Base-by-base conservation (phyloP, 2,329 filamentous ascomycete genomes). In the Neonectria magnoliae region DNA sequence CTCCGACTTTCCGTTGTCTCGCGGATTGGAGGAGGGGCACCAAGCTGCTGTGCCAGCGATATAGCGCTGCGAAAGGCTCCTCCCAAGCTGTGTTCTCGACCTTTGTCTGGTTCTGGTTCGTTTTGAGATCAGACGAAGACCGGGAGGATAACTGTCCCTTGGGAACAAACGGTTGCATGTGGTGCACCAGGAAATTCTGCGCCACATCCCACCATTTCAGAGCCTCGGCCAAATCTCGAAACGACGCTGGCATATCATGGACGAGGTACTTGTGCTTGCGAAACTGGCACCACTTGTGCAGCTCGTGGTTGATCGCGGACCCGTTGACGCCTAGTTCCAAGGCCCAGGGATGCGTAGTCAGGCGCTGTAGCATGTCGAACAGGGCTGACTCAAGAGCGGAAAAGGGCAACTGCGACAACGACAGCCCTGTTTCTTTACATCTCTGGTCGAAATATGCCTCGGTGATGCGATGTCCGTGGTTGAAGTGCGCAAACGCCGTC, bases 271-370 rank as follows among this genome's bases (percentile, higher is more conserved):
- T 61, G 13, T 70, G 64, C 14, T 53, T 60, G 9, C 38, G 57
- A n/a, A 10, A 51, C 10, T n/a, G 57, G 45, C 47, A 60, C 25
- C 54, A 50, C 22, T 44, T 56, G n/a, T 58, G 47, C 7, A 55
- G 31, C 18, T 31, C 44, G 18, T 61, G 55, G 13, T 67, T 59
- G 4, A 52, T 13, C 14, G 18, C 48, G 10, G 57, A 57, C 16
- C 55, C 65, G 0, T 57, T 48, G 3, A 68, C 58, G 5, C 67
- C 68, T 1, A 70, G 25, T 20, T 64, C 60, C 2, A 72, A 47
- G 7, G 64, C 57, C 70, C 70, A 72, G 0, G 70, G 67, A 16
- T 71, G 71, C 2, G 67, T 72, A 10, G 60, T 68, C 11, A 72
- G 57, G 2, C 70, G 70, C 57, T 73, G 70, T 18, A 70, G 50